Evolutionary conservation across 805 yeast genomes (phyloP).

Genomic region (Kuraishia hungarica): DNA sequence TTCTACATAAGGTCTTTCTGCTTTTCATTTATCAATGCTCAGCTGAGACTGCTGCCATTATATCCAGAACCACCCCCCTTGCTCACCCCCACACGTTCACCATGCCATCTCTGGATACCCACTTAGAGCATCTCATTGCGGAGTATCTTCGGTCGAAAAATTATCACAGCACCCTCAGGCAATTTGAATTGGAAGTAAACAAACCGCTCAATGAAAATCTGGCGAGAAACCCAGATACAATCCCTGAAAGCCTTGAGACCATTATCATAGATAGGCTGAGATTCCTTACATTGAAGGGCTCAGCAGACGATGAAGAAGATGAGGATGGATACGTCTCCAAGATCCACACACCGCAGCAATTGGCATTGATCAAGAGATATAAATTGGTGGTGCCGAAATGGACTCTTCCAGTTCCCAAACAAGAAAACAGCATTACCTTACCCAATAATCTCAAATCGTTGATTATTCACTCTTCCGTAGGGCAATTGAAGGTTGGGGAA

Average conservation of each 20-base stretch:
- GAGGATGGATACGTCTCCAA: slow-evolving; percentile 4
- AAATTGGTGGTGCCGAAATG: slow-evolving; percentile 15
- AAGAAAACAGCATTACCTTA: neutral
- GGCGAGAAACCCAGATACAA: slow-evolving; percentile 6
- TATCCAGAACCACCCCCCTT: too few species aligned
- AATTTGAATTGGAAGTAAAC: slow-evolving; percentile 39
- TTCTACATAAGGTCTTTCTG: too few species aligned
- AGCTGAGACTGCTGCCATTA: too few species aligned
- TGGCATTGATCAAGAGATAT: slow-evolving; percentile 11
- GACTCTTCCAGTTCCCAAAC: slow-evolving; percentile 14
- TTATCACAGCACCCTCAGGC: slow-evolving; percentile 33
- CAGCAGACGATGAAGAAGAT: slow-evolving; percentile 3
- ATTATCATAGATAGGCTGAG: slow-evolving; percentile 25
- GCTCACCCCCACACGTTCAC: too few species aligned
- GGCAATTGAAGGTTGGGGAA: slow-evolving; percentile 7
- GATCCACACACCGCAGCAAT: slow-evolving; percentile 15
- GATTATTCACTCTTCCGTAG: slow-evolving; percentile 14
- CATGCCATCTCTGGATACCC: slow-evolving; percentile 13
- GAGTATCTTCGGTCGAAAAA: slow-evolving; percentile 48
- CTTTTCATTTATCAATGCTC: too few species aligned
- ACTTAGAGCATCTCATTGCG: slow-evolving; percentile 35
- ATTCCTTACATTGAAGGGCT: slow-evolving; percentile 12
- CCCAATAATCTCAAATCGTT: slow-evolving; percentile 14
- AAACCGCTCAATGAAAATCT: slow-evolving; percentile 17
- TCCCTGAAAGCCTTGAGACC: slow-evolving; percentile 26